Conservation (phyloP, 345 rosid species). For the Gossypium raimondii region DNA sequence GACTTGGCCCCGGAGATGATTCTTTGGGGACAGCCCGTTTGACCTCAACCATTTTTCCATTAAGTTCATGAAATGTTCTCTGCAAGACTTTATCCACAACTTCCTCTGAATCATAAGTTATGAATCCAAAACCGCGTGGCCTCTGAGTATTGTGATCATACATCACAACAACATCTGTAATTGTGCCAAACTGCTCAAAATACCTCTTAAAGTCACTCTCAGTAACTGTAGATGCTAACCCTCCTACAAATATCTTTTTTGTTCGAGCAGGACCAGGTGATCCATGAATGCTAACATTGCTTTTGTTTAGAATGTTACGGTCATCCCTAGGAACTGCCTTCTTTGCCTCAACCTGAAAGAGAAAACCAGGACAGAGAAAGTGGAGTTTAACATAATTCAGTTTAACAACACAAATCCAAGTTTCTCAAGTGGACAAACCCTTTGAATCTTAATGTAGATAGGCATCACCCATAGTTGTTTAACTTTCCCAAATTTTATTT, state of each 20-base stretch:
- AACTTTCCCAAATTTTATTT: not conserved
- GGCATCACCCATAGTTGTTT: slow-evolving; percentile 12
- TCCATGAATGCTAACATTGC: slow-evolving; percentile 48
- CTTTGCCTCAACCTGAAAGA: slow-evolving; percentile 92
- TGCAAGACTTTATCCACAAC: slow-evolving; percentile 4
- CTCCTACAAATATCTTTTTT: slow-evolving; percentile 93
- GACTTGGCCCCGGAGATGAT: slow-evolving; percentile 58
- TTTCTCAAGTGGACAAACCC: not conserved
- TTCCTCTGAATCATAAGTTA: slow-evolving; percentile 5
- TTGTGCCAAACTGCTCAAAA: slow-evolving; percentile 79
- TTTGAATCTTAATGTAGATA: slow-evolving; percentile 1
- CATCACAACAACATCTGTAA: slow-evolving; percentile 93
- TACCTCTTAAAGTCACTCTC: slow-evolving; percentile 77
- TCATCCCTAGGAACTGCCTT: slow-evolving; percentile 95
- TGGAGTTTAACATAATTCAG: not conserved
- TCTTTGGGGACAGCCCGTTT: slow-evolving; percentile 93
- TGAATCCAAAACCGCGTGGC: slow-evolving; percentile 90
- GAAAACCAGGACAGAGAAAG: slow-evolving; percentile 3
- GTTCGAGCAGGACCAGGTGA: slow-evolving; percentile 65
- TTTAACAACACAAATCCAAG: not conserved
- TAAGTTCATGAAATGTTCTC: slow-evolving; percentile 5
- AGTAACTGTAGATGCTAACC: slow-evolving; percentile 76
- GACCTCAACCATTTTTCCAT: slow-evolving; percentile 90
- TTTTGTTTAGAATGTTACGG: slow-evolving; percentile 52
- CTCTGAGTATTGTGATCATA: slow-evolving; percentile 89